Evolutionary conservation across 108 stramenopile species (phyloP).

Genomic region (Aurantiochytrium sp.): DNA sequence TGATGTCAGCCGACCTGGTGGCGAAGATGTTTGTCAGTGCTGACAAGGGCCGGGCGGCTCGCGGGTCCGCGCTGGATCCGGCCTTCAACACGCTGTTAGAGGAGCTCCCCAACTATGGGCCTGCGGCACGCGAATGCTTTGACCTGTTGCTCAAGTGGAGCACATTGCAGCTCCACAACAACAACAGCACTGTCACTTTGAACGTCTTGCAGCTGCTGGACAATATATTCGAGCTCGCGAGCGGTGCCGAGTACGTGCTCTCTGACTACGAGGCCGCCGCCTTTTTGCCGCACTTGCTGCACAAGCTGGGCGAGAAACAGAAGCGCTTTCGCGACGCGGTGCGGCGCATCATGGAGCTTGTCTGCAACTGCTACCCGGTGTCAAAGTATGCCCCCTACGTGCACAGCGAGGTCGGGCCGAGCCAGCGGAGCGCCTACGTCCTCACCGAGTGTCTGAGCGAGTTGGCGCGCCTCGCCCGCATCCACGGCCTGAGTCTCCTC

Average conservation of each 20-base stretch:
- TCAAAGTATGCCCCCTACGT: not conserved
- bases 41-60: not conserved
- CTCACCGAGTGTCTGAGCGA: not conserved
- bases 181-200: constrained; percentile 16
- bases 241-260: not conserved
- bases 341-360: not conserved
- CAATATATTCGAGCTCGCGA: constrained; percentile 2
- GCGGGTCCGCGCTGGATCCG: constrained; percentile 13
- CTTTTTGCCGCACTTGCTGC: not conserved
- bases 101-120: constrained; percentile 6
- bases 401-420: not conserved
- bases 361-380: not conserved
- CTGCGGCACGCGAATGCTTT: constrained; percentile 2
- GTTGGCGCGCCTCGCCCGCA: not conserved
- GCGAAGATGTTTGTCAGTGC: not conserved
- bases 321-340: constrained; percentile 7
- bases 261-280: constrained; percentile 11
- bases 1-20: not conserved
- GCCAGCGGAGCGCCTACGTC: not conserved
- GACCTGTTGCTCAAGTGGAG: not conserved
- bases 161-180: not conserved
- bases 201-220: not conserved
- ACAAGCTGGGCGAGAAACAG: constrained; percentile 5
- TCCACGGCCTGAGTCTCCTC: not conserved
- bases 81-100: not conserved